Base-by-base conservation (phyloP, 148 eudicot genomes). In the Oxyria digyna region DNA sequence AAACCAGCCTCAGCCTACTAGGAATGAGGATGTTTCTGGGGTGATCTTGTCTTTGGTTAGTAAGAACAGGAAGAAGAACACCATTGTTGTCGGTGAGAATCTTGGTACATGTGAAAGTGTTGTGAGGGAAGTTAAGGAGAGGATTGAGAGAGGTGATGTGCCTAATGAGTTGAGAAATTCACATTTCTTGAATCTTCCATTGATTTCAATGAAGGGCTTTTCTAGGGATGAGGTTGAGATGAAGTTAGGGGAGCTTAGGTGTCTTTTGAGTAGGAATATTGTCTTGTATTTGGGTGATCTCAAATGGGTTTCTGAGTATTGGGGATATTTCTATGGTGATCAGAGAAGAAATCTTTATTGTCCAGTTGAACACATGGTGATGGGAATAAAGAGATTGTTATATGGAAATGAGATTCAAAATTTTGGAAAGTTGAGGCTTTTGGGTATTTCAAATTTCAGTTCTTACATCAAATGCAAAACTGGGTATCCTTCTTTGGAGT, bases 271-370 rank as follows among this genome's bases (percentile, higher is more conserved):
- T 13, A 83, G 88, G 82, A 91, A 95, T 79, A 82, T 86, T 50
- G 87, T 93, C 67, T 72, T 93, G 78, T 85, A 87, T 74, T 76
- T 89, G 71, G 96, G 98, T 69, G 96, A 92, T 81, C 82, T 92
- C 27, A 84, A 77, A 73, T 92, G 96, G 96, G 86, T 86, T 1
- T 79, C 85, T 72, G 94, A 87, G 74, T 88, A 86, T 77, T 88
- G 94, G 97, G 83, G 84, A 32, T 76, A 74, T n/a, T 76, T 72
- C 21, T 83, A 82, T 54, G 87, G 80, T 33, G 69, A 66, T 37
- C 83, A 80, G 57, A 80, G 76, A 33, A 78, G 75, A 26, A 77
- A 71, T 18, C 84, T 77, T 40, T 87, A 81, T 64, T 81, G 84
- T 17, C 88, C 93, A 12, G 77, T 87, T 8, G 87, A 81, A 69